Evolutionary conservation across 306 rosid genomes (phyloP).

Genomic region (Cicer yamashitae): DNA sequence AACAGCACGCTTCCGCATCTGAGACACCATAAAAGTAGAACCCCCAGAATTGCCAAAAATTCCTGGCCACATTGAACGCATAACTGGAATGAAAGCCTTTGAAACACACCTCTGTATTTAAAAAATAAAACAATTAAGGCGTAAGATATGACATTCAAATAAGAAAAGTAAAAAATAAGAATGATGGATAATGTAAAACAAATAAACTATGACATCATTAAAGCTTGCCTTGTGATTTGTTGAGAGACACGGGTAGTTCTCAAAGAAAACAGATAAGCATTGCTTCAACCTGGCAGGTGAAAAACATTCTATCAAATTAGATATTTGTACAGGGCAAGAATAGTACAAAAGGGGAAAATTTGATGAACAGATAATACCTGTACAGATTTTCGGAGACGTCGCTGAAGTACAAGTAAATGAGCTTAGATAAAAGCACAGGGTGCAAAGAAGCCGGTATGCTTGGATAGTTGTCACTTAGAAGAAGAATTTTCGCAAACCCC

Average conservation of each 20-base stretch:
- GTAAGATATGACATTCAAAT: conserved; percentile 1
- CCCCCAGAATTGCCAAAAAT: conserved; percentile 70
- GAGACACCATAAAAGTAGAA: conserved; percentile 64
- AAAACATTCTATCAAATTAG: conserved; percentile 29
- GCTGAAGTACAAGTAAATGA: conserved; percentile 72
- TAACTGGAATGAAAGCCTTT: conserved; percentile 78
- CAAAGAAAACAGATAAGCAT: conserved; percentile 90
- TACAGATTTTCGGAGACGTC: conserved; percentile 61
- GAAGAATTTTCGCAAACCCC: conserved; percentile 98
- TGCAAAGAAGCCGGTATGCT: conserved; percentile 71
- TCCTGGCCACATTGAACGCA: conserved; percentile 98
- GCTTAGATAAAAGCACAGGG: conserved; percentile 74
- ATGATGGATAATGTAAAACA: conserved; percentile 16
- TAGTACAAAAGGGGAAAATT: not conserved
- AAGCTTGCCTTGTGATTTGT: conserved; percentile 76
- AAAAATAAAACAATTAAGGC: conserved; percentile 37
- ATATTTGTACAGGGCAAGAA: conserved; percentile 1
- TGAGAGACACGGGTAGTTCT: conserved; percentile 86
- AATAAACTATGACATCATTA: conserved; percentile 22
- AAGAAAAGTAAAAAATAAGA: not conserved
- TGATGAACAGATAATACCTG: conserved; percentile 55
- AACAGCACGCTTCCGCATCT: conserved; percentile 88
- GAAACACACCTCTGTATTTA: conserved; percentile 74
- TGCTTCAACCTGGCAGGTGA: conserved; percentile 76
- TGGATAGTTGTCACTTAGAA: conserved; percentile 74